Base-by-base conservation (phyloP, 2,329 filamentous ascomycete species). In the Macroventuria anomochaeta region DNA sequence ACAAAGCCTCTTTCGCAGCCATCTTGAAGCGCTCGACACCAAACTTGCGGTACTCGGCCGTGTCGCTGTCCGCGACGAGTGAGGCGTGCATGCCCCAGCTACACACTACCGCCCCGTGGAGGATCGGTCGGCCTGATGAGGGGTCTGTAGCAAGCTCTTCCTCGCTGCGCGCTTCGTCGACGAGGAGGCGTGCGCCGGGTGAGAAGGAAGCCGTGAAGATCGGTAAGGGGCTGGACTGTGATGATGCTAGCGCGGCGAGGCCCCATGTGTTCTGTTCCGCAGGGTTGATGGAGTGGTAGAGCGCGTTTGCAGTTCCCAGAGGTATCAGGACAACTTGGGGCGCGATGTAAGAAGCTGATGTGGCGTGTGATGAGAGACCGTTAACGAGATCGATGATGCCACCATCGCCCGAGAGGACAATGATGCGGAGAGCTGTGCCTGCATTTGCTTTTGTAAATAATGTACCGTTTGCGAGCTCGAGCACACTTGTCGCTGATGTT, bases 81-180 rank as follows among this genome's bases (percentile, higher is more conserved):
- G 88, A 87, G 25, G 93, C 90, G 69, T 97, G 93, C 67, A 97
- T 86, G 17, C 90, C 93, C 83, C 96, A 96, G 72, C 89, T 95
- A 37, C 88, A 88, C 2, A 97, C 93, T 18, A 97, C 91, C 20
- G 88, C 89, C 21, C 91, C 93, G 65, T 89, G 83, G 2, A 83
- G 65, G 0, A 64, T 64, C 0, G 71, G 70, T 0, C 56, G 65
- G 3, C 62, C 70, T 50, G 41, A 63, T 23, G 51, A 46, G 0
- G 57, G 18, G 23, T 64, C 60, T 12, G 46, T 53, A 1, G 73
- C 61, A 3, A 75, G 61, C 7, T 62, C 56, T 32, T 71, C 69
- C 48, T 81, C 79, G 28, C 79, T 73, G 10, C 74, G 75, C 17
- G 69, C 76, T 69, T 81, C 77, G 49, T 79, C 69, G 13, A 72